phyloP scores from a whole-genome alignment of 2,329 filamentous ascomycete genomes.

The Hymenoscyphus fraxineus region DNA sequence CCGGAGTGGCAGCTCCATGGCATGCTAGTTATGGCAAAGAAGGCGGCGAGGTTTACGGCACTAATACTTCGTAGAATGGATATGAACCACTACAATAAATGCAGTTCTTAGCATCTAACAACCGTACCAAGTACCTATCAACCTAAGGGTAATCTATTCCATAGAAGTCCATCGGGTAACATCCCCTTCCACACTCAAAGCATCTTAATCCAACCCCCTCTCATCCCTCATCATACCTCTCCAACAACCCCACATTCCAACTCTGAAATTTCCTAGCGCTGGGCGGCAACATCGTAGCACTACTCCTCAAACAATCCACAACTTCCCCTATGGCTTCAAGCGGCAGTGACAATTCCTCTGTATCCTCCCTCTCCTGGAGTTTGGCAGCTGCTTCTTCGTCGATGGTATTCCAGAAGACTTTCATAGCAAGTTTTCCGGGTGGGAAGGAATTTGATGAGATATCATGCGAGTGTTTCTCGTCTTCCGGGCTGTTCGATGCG shows the following conservation, averaged over 20 bases:
- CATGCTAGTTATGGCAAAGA: too few relatives aligned
- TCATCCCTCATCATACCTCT: slow-evolving; percentile 43
- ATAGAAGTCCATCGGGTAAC: too few relatives aligned
- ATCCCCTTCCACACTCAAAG: not conserved
- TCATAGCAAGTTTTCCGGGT: slow-evolving; percentile 25
- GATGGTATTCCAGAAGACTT: slow-evolving; percentile 28
- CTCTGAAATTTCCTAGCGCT: slow-evolving; percentile 55
- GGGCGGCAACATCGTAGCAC: slow-evolving; percentile 50
- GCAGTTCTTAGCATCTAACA: too few relatives aligned
- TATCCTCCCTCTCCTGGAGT: slow-evolving; percentile 18
- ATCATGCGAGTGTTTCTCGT: not conserved
- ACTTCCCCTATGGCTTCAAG: slow-evolving; percentile 46
- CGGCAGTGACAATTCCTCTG: slow-evolving; percentile 58
- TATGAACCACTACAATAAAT: too few relatives aligned
- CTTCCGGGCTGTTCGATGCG: not conserved
- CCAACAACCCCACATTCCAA: slow-evolving; percentile 65
- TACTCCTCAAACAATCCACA: slow-evolving; percentile 42
- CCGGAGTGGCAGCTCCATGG: too few relatives aligned
- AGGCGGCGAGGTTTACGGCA: too few relatives aligned
- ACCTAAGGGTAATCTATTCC: too few relatives aligned
- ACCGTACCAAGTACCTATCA: too few relatives aligned
- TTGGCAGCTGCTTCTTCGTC: slow-evolving; percentile 13
- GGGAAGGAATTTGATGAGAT: not conserved
- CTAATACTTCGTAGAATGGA: too few relatives aligned
- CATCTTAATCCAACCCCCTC: not conserved